phyloP scores from a whole-genome alignment of 768 basidiomycete species.

The Mycena crocata region DNA sequence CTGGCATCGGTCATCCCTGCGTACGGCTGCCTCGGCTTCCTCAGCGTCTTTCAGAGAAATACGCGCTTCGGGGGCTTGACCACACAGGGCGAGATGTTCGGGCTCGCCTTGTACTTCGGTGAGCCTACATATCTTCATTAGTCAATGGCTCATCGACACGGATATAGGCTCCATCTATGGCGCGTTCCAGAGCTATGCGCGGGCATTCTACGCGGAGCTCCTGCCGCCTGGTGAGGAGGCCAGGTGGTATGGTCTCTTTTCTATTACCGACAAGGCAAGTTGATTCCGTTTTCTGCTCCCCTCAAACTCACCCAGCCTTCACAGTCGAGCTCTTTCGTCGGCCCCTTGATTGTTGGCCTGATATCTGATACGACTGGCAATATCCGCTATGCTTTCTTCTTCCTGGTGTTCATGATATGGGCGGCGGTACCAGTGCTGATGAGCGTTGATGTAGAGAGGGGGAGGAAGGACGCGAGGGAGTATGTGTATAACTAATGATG shows the following conservation, averaged over 20 bases:
- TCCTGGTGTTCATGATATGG: constrained; percentile 87
- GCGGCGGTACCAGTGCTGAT: constrained; percentile 80
- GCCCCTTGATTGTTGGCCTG: constrained; percentile 88
- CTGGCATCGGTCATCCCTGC: constrained; percentile 76
- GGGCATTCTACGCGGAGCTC: constrained; percentile 89
- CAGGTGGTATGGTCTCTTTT: constrained; percentile 88
- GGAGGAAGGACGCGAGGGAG: constrained; percentile 62
- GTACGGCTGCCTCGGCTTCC: constrained; percentile 88
- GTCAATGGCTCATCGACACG: not conserved
- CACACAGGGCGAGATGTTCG: constrained; percentile 87
- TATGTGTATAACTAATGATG: constrained; percentile 44
- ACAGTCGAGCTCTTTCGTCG: constrained; percentile 92
- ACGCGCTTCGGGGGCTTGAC: constrained; percentile 78
- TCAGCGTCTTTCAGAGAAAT: constrained; percentile 59
- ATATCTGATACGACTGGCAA: constrained; percentile 92
- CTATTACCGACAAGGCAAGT: constrained; percentile 88
- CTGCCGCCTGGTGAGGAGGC: constrained; percentile 92
- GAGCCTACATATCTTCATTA: constrained; percentile 30
- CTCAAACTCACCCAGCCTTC: not conserved
- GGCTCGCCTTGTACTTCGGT: constrained; percentile 86
- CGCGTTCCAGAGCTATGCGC: constrained; percentile 90
- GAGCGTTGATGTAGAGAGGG: constrained; percentile 76
- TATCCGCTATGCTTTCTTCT: constrained; percentile 92
- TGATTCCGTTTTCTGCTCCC: constrained; percentile 2
- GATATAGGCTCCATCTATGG: constrained; percentile 77